These are phyloP conservation scores for Leishmania gerbilli DNA, from an alignment of 208 protist genomes.

Conservation along the genomic window DNA sequence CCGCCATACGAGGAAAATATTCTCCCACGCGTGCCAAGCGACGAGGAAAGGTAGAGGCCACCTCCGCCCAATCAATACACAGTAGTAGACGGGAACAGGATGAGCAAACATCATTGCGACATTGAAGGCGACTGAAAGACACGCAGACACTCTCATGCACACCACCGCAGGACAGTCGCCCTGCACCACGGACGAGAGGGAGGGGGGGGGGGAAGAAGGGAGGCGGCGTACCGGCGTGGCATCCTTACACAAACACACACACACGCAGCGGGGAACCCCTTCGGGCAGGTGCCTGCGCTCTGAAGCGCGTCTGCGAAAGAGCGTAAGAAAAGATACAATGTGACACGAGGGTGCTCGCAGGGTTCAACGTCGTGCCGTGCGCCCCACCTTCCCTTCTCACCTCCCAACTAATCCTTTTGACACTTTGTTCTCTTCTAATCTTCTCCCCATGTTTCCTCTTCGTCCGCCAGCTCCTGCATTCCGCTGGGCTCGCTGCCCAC, in stretches of 20 bases:
- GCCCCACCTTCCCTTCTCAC: background rate
- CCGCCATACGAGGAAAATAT: background rate
- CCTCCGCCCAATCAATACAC: background rate
- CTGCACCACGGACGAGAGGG: no score
- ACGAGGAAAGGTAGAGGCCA: background rate
- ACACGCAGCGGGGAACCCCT: background rate
- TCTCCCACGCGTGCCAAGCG: background rate
- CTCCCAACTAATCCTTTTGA: background rate
- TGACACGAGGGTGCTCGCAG: background rate
- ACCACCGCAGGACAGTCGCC: no score
- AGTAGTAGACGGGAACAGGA: background rate
- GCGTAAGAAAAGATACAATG: background rate
- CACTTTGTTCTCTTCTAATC: background rate
- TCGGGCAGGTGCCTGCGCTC: background rate
- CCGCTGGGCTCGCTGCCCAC: background rate
- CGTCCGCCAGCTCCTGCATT: slow-evolving; percentile 11
- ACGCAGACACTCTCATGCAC: no score
- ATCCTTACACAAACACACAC: background rate
- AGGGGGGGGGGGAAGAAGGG: no score
- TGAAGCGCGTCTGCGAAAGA: background rate
- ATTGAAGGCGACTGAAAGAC: background rate
- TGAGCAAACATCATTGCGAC: background rate
- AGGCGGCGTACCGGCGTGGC: no score
- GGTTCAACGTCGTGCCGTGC: background rate
- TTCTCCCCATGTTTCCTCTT: slow-evolving; percentile 9